phyloP scores from a whole-genome alignment of 2,329 filamentous ascomycete species.

The Penicillium griseofulvum region DNA sequence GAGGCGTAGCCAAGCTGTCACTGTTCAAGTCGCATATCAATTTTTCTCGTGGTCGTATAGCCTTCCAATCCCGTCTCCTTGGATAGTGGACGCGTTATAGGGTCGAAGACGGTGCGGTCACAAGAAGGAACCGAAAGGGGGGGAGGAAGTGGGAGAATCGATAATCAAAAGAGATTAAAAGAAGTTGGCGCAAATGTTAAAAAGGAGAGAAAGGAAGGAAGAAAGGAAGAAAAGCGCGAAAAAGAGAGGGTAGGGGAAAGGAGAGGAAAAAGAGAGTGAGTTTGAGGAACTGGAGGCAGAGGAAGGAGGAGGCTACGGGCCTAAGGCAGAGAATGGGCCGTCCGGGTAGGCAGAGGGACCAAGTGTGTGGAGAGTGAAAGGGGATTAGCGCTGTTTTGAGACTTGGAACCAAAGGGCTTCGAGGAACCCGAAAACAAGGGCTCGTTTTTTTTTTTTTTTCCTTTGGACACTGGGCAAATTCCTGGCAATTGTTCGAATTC shows the following conservation, averaged over 20 bases:
- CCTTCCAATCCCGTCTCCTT: constrained; percentile 9
- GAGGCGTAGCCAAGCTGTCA: constrained; percentile 18
- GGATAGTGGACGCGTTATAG: constrained; percentile 16
- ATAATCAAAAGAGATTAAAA: constrained; percentile 2
- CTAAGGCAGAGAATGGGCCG: constrained; percentile 26
- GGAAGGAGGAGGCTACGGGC: constrained; percentile 25
- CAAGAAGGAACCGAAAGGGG: constrained; percentile 15
- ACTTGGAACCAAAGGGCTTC: background rate
- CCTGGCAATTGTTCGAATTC: background rate
- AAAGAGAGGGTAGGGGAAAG: constrained; percentile 20
- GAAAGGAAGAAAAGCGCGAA: constrained; percentile 18
- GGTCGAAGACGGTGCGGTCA: background rate
- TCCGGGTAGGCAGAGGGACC: constrained; percentile 15
- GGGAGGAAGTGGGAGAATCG: constrained; percentile 5
- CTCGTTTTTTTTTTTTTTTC: no score
- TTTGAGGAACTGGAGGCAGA: constrained; percentile 18
- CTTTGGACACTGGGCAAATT: background rate
- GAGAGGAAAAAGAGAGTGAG: constrained; percentile 24
- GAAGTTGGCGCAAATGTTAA: constrained; percentile 8
- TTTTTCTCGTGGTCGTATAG: constrained; percentile 5
- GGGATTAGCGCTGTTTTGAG: constrained; percentile 14
- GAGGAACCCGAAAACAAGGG: constrained; percentile 8
- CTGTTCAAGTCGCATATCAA: constrained; percentile 23
- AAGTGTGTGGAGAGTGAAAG: constrained; percentile 13
- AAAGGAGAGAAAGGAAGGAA: constrained; percentile 14